Base-by-base conservation (phyloP, 768 basidiomycete species). In the Russula sp. region DNA sequence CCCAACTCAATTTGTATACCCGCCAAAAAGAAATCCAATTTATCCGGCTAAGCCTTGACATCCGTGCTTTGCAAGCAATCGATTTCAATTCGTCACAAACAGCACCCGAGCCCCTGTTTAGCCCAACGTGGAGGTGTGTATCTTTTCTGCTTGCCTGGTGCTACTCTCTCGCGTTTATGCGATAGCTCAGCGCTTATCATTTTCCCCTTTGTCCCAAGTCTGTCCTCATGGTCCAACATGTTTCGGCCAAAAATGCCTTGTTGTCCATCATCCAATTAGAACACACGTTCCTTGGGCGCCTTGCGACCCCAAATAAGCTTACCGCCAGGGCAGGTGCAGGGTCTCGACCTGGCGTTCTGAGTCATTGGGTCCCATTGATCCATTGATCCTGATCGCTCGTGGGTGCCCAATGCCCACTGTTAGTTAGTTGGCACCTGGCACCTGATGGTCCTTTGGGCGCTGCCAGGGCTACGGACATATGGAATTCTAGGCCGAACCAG, bases 401-500 rank as follows among this genome's bases (percentile, higher is more conserved):
- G 49, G 25, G 25, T 43, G 29, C 59, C 45, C 49, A 51, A 35
- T 59, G 42, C 58, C 58, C 20, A 58, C 41, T 13, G 18, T 36
- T 36, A 35, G 32, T 38, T 22, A 49, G 32, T 13, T 38, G 51
- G 16, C 59, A 60, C 41, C 25, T 47, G 46, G 20, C 56, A 58
- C 41, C 56, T 58, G 56, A 51, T 41, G 54, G 7, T n/a, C 25
- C 18, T 18, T 18, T 52, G 51, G 56, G 29, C 57, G 61, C 57
- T 20, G 16, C n/a, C n/a, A n/a, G n/a, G 38, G n/a, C 25, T 32
- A 57, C 56, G 56, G 61, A 63, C 61, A 63, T 63, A 63, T 63
- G 56, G 61, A 63, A 59, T 63, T 63, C 61, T 57, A 54, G 42
- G 56, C 56, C 57, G 61, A 59, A 63, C 13, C 36, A 45, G 43